phyloP scores from a whole-genome alignment of 1,284 basidiomycete genomes.

The Cutaneotrichosporon spelunceum region DNA sequence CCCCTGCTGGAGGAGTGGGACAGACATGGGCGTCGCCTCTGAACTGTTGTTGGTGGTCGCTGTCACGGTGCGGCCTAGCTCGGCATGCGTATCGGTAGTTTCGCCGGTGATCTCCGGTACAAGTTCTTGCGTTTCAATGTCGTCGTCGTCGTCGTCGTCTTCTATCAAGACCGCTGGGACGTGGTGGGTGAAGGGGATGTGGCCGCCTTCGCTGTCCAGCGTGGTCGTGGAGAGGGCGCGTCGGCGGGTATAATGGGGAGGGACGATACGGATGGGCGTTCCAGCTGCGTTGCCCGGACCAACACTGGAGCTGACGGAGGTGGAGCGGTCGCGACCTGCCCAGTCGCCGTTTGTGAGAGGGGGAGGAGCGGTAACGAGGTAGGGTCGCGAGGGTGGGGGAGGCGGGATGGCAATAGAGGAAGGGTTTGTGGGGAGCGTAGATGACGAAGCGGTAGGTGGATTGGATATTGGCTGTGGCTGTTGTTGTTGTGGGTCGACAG shows the following conservation, averaged over 20 bases:
- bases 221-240: conserved; percentile 10
- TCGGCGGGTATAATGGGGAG: conserved; percentile 7
- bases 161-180: conserved; percentile 9
- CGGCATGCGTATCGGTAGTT: neutral
- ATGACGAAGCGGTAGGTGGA: neutral
- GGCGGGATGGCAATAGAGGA: neutral
- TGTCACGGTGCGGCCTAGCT: neutral
- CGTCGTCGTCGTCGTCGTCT: conserved; percentile 17
- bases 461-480: neutral
- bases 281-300: neutral
- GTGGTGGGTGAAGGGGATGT: conserved; percentile 43
- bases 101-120: neutral
- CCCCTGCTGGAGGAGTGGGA: neutral
- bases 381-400: conserved; percentile 20
- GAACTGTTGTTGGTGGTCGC: conserved; percentile 2
- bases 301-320: conserved; percentile 13
- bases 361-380: conserved; percentile 42
- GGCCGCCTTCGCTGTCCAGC: conserved; percentile 27
- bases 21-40: neutral
- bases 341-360: conserved; percentile 29
- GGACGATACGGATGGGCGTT: conserved; percentile 10
- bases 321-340: conserved; percentile 23
- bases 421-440: neutral
- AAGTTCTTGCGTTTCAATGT: neutral
- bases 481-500: conserved; percentile 8